Evolutionary conservation across 805 yeast genomes (phyloP).

Genomic region (Cyberlindnera misumaiensis): DNA sequence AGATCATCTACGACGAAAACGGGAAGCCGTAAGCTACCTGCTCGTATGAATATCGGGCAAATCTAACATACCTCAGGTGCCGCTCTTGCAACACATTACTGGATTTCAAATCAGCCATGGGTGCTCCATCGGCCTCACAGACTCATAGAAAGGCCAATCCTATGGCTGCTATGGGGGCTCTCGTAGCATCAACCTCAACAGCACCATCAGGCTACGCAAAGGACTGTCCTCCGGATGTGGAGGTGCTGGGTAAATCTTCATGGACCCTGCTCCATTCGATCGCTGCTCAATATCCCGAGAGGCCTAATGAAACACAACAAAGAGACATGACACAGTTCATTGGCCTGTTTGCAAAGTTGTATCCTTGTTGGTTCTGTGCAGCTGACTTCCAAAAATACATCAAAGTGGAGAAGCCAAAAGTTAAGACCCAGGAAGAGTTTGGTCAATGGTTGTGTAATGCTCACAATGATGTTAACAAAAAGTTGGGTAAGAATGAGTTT

Average conservation of each 20-base stretch:
- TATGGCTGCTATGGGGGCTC: slow-evolving; percentile 1
- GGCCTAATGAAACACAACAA: slow-evolving; percentile 57
- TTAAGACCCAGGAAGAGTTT: slow-evolving; percentile 64
- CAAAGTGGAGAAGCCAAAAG: slow-evolving; percentile 41
- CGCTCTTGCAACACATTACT: slow-evolving; percentile 79
- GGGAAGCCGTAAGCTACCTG: slow-evolving; percentile 81
- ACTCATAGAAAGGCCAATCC: not conserved
- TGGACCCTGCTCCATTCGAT: slow-evolving; percentile 91
- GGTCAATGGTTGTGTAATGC: slow-evolving; percentile 94
- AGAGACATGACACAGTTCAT: slow-evolving; percentile 66
- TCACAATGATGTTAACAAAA: slow-evolving; percentile 86
- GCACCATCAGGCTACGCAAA: slow-evolving; percentile 25
- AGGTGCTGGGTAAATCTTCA: slow-evolving; percentile 70
- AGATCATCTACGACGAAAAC: slow-evolving; percentile 72
- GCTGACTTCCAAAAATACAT: slow-evolving; percentile 69
- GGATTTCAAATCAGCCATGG: slow-evolving; percentile 66
- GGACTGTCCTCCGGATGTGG: slow-evolving; percentile 84
- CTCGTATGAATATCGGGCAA: no score
- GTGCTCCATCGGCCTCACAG: slow-evolving; percentile 9
- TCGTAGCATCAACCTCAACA: slow-evolving; percentile 11
- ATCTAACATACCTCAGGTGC: slow-evolving; percentile 33
- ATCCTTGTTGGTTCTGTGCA: slow-evolving; percentile 95
- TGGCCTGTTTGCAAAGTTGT: slow-evolving; percentile 63
- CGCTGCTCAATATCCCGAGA: slow-evolving; percentile 82
- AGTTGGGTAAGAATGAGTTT: slow-evolving; percentile 78